These are phyloP conservation scores for Nitzschia inconspicua DNA, from an alignment of 108 stramenopile genomes.

Conservation along the genomic window DNA sequence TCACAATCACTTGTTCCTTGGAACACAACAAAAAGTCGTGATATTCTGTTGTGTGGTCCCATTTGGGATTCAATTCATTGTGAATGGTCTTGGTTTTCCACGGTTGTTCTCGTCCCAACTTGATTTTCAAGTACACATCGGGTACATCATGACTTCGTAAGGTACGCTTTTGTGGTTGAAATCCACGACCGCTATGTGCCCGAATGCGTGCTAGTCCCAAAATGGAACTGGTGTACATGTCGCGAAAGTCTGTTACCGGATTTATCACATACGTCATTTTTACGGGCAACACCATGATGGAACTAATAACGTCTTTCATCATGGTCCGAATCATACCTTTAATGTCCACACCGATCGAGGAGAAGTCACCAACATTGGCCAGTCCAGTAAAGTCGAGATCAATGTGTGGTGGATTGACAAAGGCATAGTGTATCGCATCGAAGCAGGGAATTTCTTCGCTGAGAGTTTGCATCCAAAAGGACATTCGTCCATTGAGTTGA, in stretches of 20 bases:
- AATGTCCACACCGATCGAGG: conserved; percentile 14
- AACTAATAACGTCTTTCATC: not conserved
- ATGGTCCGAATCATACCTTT: not conserved
- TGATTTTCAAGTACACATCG: conserved; percentile 52
- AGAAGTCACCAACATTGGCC: conserved; percentile 45
- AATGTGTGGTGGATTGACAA: conserved; percentile 61
- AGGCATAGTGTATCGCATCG: conserved; percentile 56
- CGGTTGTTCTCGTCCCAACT: conserved; percentile 23
- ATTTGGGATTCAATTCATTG: conserved; percentile 45
- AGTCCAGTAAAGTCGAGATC: conserved; percentile 54
- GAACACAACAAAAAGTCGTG: conserved; percentile 55
- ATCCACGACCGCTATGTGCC: conserved; percentile 41
- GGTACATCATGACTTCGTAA: conserved; percentile 58
- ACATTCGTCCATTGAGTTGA: conserved; percentile 58
- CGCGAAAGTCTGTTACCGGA: conserved; percentile 16
- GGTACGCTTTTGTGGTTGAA: conserved; percentile 36
- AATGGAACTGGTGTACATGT: conserved; percentile 42
- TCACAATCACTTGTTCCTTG: conserved; percentile 42
- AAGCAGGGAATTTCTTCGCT: conserved; percentile 48
- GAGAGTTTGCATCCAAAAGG: conserved; percentile 45
- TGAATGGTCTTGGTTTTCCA: conserved; percentile 37
- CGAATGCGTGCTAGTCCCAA: conserved; percentile 50
- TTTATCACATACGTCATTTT: not conserved
- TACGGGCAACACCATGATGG: conserved; percentile 52
- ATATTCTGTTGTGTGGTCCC: conserved; percentile 35